Base-by-base conservation (phyloP, 495 filamentous ascomycete species). In the Cenococcum geophilum region DNA sequence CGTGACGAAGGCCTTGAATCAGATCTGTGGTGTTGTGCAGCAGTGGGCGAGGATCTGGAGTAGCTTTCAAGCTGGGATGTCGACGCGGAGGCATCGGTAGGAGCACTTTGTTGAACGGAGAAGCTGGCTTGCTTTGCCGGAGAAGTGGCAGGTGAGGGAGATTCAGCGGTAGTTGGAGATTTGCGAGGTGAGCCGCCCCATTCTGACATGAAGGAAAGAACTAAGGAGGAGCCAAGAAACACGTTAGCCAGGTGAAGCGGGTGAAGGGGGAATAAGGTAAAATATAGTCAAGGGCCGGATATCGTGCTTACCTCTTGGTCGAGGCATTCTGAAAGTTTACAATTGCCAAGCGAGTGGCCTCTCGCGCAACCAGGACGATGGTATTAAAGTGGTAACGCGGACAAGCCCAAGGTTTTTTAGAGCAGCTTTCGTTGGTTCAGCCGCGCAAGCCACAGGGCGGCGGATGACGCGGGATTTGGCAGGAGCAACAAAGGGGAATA, bases 171-270 rank as follows among this genome's bases (percentile, higher is more conserved):
- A 27, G 67, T 66, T 18, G 67, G 57, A 22, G 76, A 75, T 52
- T 71, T 73, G 47, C 72, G 75, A 51, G 75, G 71, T 18, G 70
- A 59, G 35, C 73, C 73, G 42, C 80, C 80, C 70, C 82, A 85
- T 59, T 79, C 77, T 58, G 80, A 82, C 71, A 86, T 83, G 69
- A 86, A 83, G 55, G 83, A 86, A 58, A 82, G 73, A 20, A 86
- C 83, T 86, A 57, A 61, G 55, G 47, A 18, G 10, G 42, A 51
- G 42, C 18, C 37, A 36, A 27, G 5, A 21, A 40, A 16, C 49
- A 16, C 3, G 40, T 45, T 45, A 57, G 21, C 21, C 14, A 16
- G 21, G 21, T 53, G 49, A n/a, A 21, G 21, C 21, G 14, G 14
- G 14, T 25, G 49, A 53, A 53, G 6, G 27, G 14, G 10, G 14